These are phyloP conservation scores for Singerocomus rubriflavus DNA, from an alignment of 1,284 basidiomycete genomes.

Conservation along the genomic window DNA sequence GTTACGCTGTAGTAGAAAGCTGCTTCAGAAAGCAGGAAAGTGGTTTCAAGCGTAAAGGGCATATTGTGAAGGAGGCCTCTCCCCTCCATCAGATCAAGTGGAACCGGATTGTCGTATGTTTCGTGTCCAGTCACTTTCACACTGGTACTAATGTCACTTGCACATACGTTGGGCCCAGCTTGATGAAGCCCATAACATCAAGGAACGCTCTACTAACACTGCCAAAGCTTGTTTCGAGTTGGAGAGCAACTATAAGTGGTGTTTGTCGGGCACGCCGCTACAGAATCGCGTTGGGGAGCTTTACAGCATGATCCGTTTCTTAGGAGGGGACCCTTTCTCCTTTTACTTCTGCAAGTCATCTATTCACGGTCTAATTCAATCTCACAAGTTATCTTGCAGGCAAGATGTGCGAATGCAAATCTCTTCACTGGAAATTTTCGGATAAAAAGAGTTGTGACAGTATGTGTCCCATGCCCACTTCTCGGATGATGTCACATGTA, in stretches of 20 bases:
- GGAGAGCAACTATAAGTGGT: conserved; percentile 85
- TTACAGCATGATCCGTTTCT: conserved; percentile 91
- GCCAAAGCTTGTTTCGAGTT: conserved; percentile 95
- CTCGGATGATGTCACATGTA: not conserved
- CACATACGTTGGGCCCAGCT: conserved; percentile 47
- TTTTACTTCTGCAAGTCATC: conserved; percentile 83
- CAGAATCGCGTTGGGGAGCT: conserved; percentile 98
- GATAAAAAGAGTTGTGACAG: conserved; percentile 85
- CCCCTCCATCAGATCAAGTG: conserved; percentile 85
- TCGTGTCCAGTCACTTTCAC: not conserved
- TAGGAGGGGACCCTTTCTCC: conserved; percentile 89
- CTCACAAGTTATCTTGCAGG: conserved; percentile 40
- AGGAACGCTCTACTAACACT: conserved; percentile 92
- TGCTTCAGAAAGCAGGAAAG: conserved; percentile 90
- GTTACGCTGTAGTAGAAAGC: conserved; percentile 87
- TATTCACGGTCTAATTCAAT: conserved; percentile 1
- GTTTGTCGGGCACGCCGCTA: conserved; percentile 95
- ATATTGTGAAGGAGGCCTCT: conserved; percentile 87
- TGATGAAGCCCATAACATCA: conserved; percentile 99
- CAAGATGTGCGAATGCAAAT: conserved; percentile 84
- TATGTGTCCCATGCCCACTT: conserved; percentile 31
- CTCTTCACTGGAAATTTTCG: conserved; percentile 86
- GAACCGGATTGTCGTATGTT: conserved; percentile 71
- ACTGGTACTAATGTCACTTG: not conserved
- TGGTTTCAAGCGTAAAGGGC: conserved; percentile 86